Evolutionary conservation across 192 early-diverging fungal genomes (phyloP), one percentile per base, ranked within the genome.

Genomic region (Backusella tarrabulga): DNA sequence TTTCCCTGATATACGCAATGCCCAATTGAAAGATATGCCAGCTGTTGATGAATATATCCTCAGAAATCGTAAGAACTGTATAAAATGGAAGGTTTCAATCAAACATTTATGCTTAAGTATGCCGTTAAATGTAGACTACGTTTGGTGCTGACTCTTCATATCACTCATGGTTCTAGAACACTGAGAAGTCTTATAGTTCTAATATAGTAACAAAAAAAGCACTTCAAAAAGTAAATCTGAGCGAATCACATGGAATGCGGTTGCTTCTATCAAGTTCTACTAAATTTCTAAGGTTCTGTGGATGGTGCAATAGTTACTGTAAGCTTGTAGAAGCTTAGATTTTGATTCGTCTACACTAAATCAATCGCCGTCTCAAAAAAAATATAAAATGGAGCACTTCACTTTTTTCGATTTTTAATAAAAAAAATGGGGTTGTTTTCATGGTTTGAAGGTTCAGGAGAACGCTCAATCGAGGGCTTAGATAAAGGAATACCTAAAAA

Each of bases 401-500:
- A 21, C n/a, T 56, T 56, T 9, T 56, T 63, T 63, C 26, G 23
- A 14, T 63, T 63, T 63, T 63, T n/a, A 63, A 32, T 32, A 32
- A 32, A 32, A 68, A 74, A 21, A 44, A 79, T 79, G 78, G 60
- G 52, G 1, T 60, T 79, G n/a, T 71, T 75, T 38, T 40, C 66
- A 73, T 79, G 78, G 78, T 71, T 32, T 15, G 42, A 41, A 32
- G 12, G 26, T 32, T 50, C 71, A 32, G 42, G n/a, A 34, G 42
- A 41, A 46, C 17, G 12, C 17, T 50, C 71, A 19, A 29, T 44
- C 6, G 42, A 44, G 23, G 71, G 44, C 1, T 50, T 72, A 72
- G 71, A 72, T 44, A 70, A 81, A 23, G 76, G 60, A 2, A 81
- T 81, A n/a, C 41, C 71, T 7, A 46, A 74, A 42, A 81, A 81